Conservation (phyloP, 75 land plant species). For the Cupressus sempervirens region DNA sequence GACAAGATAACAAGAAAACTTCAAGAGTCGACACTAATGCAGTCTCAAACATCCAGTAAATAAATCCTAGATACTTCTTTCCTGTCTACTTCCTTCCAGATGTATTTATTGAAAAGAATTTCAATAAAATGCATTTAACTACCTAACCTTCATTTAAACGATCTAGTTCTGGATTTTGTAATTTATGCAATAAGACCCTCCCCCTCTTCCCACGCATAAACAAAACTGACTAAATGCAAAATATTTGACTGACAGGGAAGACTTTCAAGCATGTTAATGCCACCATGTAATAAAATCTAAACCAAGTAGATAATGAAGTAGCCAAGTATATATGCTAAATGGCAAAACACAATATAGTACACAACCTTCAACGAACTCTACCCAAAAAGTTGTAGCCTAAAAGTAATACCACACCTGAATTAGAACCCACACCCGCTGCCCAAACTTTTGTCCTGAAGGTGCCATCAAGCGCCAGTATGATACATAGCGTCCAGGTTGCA, state of each 20-base stretch:
- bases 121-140: not conserved
- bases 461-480: constrained; percentile 84
- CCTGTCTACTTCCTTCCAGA: not conserved
- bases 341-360: not conserved
- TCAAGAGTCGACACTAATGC: not conserved
- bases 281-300: too few relatives aligned
- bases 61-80: not conserved
- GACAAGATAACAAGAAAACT: not conserved
- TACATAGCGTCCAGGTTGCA: constrained; percentile 65
- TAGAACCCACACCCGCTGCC: constrained; percentile 88
- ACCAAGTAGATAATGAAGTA: not conserved
- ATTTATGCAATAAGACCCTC: not conserved
- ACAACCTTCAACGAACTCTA: not conserved
- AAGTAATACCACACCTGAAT: constrained; percentile 52
- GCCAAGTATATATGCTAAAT: not conserved
- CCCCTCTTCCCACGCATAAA: not conserved
- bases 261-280: not conserved
- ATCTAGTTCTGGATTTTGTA: not conserved
- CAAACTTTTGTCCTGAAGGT: constrained; percentile 79
- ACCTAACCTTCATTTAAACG: not conserved
- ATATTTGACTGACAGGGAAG: not conserved
- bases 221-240: not conserved
- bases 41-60: not conserved
- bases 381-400: not conserved
- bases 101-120: not conserved